phyloP scores from a whole-genome alignment of 768 basidiomycete species.

The Boletus tylopilopsis region DNA sequence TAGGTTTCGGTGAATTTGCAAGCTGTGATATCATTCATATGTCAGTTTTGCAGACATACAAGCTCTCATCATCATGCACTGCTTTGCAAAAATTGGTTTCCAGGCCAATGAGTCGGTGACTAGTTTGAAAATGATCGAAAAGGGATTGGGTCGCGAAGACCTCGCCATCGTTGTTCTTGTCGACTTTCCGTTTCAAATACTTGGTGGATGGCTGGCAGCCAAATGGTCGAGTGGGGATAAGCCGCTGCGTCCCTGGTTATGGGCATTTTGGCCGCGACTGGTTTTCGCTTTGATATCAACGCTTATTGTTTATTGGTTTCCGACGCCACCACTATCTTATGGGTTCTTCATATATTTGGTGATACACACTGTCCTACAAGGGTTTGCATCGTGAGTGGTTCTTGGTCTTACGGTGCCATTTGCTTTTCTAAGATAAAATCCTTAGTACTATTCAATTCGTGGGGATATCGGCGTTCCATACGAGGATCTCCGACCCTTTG shows the following conservation, averaged over 20 bases:
- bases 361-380: conserved; percentile 74
- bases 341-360: conserved; percentile 82
- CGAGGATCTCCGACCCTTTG: conserved; percentile 89
- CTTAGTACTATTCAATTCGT: conserved; percentile 96
- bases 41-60: conserved; percentile 68
- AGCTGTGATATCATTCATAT: background rate
- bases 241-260: conserved; percentile 83
- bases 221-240: conserved; percentile 82
- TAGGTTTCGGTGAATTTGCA: conserved; percentile 34
- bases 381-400: conserved; percentile 73
- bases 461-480: conserved; percentile 98
- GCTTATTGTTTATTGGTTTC: conserved; percentile 81
- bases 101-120: conserved; percentile 92
- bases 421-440: background rate
- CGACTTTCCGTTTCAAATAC: conserved; percentile 96
- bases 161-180: conserved; percentile 92
- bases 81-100: conserved; percentile 92
- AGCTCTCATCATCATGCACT: conserved; percentile 77
- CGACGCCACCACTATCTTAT: conserved; percentile 64
- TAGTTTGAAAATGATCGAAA: conserved; percentile 92
- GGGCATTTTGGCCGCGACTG: conserved; percentile 87
- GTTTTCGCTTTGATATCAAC: conserved; percentile 68
- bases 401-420: background rate
- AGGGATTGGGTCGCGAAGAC: conserved; percentile 93
- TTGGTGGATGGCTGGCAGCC: conserved; percentile 92